These are phyloP conservation scores for Paracoccidioides lutzii DNA, from an alignment of 2,329 filamentous ascomycete species.

Conservation along the genomic window DNA sequence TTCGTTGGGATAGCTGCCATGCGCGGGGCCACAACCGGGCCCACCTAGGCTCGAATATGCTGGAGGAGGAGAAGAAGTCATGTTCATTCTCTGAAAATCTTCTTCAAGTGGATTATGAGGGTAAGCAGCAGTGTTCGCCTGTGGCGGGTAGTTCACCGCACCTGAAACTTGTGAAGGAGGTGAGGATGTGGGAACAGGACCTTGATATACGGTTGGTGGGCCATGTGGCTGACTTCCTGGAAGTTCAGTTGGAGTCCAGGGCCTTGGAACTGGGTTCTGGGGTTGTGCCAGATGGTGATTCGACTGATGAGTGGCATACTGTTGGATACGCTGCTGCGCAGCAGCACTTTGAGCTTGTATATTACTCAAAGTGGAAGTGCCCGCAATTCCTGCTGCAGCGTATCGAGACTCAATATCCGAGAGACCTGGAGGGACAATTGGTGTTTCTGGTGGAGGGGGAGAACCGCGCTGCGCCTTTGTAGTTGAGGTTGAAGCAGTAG, in stretches of 20 bases:
- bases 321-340: conserved; percentile 64
- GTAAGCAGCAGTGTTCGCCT: conserved; percentile 21
- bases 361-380: conserved; percentile 66
- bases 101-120: conserved; percentile 66
- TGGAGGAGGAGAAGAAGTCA: conserved; percentile 77
- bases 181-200: conserved; percentile 42
- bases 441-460: conserved; percentile 87
- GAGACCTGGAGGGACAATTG: conserved; percentile 58
- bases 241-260: conserved; percentile 90
- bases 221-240: conserved; percentile 79
- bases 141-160: conserved; percentile 16
- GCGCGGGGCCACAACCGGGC: conserved; percentile 43
- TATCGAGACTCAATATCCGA: conserved; percentile 85
- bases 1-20: conserved; percentile 58
- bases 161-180: conserved; percentile 23
- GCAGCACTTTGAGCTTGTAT: conserved; percentile 67
- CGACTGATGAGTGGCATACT: conserved; percentile 50
- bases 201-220: conserved; percentile 84
- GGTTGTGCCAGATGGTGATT: conserved; percentile 15
- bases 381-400: conserved; percentile 80
- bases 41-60: conserved; percentile 71
- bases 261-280: conserved; percentile 41
- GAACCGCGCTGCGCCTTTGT: conserved; percentile 85
- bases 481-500: conserved; percentile 85
- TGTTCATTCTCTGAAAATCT: conserved; percentile 71